A percentile compares a stretch with the other conserved stretches of the same genome.
These are phyloP conservation scores for Martiniozyma asiatica DNA, from an alignment of 1,139 yeast species.

Conservation along the genomic window DNA sequence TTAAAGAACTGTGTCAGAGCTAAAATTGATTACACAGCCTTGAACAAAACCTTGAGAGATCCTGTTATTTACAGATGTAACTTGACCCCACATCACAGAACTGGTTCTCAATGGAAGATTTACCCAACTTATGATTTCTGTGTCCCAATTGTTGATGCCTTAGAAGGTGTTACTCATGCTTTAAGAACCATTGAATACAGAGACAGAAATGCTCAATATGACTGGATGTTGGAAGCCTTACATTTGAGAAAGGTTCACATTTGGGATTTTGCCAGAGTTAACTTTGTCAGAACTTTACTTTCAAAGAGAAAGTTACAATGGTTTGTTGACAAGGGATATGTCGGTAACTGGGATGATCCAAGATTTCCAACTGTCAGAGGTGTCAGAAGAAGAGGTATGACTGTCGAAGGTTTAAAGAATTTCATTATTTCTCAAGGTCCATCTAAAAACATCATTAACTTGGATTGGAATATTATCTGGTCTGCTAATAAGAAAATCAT, in stretches of 20 bases:
- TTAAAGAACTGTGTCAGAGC: conserved; percentile 87
- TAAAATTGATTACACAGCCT: conserved; percentile 79
- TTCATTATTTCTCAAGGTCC: conserved; percentile 95
- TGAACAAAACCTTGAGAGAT: conserved; percentile 90
- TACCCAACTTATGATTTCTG: conserved; percentile 98
- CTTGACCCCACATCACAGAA: conserved; percentile 93
- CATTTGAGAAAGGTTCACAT: conserved; percentile 80
- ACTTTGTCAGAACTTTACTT: conserved; percentile 85
- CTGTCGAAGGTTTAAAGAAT: conserved; percentile 90
- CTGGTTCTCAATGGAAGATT: conserved; percentile 83
- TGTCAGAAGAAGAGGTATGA: conserved; percentile 98
- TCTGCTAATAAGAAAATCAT: conserved; percentile 91
- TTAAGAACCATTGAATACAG: conserved; percentile 95
- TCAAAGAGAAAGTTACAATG: conserved; percentile 97
- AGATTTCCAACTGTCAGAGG: conserved; percentile 98
- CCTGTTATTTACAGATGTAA: conserved; percentile 96
- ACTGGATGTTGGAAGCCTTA: conserved; percentile 81
- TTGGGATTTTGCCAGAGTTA: conserved; percentile 96
- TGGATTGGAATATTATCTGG: conserved; percentile 97
- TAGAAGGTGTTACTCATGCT: conserved; percentile 96
- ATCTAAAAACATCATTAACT: conserved; percentile 85
- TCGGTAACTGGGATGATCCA: conserved; percentile 95
- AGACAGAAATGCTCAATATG: conserved; percentile 95
- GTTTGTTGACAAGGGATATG: conserved; percentile 87
- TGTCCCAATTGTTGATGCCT: conserved; percentile 87